Base-by-base conservation (phyloP, 1,284 basidiomycete genomes). In the Schizophyllum commune region DNA sequence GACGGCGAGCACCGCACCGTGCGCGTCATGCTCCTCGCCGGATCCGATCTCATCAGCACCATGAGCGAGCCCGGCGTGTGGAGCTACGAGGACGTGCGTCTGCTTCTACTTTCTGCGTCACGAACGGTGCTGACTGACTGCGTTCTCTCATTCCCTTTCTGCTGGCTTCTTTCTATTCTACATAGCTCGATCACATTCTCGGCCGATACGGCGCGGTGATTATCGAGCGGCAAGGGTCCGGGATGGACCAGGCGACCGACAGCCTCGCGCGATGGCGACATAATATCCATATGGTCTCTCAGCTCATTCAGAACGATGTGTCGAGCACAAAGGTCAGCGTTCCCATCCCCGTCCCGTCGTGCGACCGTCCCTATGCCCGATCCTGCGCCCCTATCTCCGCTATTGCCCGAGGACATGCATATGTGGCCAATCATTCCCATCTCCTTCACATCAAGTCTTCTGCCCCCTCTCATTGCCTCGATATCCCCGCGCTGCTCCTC, bases 21-120 rank as follows among this genome's bases (percentile, higher is more conserved):
- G 62, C 83, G 81, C 54, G 83, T 98, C 67, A 96, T 99, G 91
- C 85, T 99, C 32, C 84, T 99, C 59, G 97, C 97, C 2, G 97
- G 96, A 47, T 96, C 93, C 22, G 96, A 99, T 74, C 80, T 99
- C 68, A 99, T 99, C 72, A 89, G 94, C 72, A 97, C 94, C 58
- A 98, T 99, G 89, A 94, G 92, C 67, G 94, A 98, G 75, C 94
- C 94, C n/a, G 97, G 97, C 15, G 95, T 99, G 21, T 99, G 97
- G 97, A 88, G 90, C 59, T 89, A 95, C 68, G 83, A 85, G 62
- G 97, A 99, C 83, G 92, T 96, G 70, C 51, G 27, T 27, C 27
- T 27, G 27, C 27, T 27, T 61, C 56, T 61, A 58, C 32, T 34
- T 57, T 33, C 60, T 61, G 59, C 27, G 55, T 58, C 55, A 34